Evolutionary conservation across 805 yeast genomes (phyloP).

Genomic region (Pichia phayaonensis): DNA sequence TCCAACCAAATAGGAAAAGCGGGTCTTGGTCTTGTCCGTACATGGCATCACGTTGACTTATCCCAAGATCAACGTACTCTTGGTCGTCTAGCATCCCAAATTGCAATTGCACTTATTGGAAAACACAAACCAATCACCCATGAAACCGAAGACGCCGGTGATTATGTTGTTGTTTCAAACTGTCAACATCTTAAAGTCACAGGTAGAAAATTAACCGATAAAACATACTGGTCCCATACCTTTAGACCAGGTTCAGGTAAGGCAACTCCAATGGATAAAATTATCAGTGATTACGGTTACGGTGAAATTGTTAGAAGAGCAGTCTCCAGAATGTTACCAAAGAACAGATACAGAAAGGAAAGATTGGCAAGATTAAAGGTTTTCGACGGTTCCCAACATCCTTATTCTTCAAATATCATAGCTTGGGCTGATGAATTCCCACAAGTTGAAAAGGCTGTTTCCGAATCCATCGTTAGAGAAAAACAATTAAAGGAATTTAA

Average conservation of each 20-base stretch:
- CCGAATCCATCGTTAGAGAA: conserved; percentile 29
- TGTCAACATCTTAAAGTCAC: conserved; percentile 75
- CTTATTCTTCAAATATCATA: conserved; percentile 72
- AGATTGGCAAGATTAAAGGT: conserved; percentile 81
- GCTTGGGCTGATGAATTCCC: conserved; percentile 79
- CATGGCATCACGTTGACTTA: conserved; percentile 95
- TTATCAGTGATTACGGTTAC: conserved; percentile 73
- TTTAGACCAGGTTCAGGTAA: conserved; percentile 85
- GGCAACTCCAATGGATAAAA: conserved; percentile 70
- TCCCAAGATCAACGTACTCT: conserved; percentile 77
- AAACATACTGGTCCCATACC: conserved; percentile 83
- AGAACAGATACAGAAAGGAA: conserved; percentile 69
- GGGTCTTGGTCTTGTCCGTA: conserved; percentile 51
- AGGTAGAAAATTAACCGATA: conserved; percentile 75
- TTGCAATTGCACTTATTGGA: conserved; percentile 88
- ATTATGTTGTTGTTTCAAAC: conserved; percentile 93
- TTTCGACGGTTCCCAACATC: conserved; percentile 82
- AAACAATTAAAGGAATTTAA: conserved; percentile 20
- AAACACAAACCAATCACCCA: conserved; percentile 91
- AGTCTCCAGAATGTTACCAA: conserved; percentile 94
- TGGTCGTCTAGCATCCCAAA: conserved; percentile 86
- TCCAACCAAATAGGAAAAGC: conserved; percentile 41
- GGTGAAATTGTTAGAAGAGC: conserved; percentile 83
- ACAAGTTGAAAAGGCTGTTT: conserved; percentile 37
- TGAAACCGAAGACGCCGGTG: conserved; percentile 81